Conservation (phyloP, 164 flowering plant genomes). For the Santalum album region DNA sequence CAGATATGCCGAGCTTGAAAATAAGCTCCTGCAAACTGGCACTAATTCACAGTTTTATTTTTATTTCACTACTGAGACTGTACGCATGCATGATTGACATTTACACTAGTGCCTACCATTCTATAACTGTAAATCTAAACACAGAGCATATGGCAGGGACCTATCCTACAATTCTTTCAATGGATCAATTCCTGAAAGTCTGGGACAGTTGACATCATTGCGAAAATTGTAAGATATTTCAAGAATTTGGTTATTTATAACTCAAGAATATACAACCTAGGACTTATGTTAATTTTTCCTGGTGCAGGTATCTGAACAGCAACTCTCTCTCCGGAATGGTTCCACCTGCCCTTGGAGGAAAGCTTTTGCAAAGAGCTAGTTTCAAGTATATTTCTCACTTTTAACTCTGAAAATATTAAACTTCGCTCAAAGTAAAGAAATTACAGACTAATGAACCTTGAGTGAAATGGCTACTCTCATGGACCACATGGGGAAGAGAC, state of each 20-base stretch:
- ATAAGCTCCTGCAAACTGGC: too few relatives aligned
- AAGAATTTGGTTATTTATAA: neutral
- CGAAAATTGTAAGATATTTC: slow-evolving; percentile 55
- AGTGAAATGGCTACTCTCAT: too few relatives aligned
- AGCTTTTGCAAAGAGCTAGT: slow-evolving; percentile 91
- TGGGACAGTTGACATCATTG: slow-evolving; percentile 69
- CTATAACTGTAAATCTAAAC: too few relatives aligned
- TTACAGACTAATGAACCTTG: too few relatives aligned
- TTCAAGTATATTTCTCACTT: slow-evolving; percentile 65
- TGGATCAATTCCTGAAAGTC: slow-evolving; percentile 90
- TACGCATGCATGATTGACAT: too few relatives aligned
- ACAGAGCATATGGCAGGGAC: slow-evolving; percentile 57
- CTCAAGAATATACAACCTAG: neutral
- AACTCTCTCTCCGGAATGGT: slow-evolving; percentile 82
- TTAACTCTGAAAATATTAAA: neutral
- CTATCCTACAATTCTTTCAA: slow-evolving; percentile 86
- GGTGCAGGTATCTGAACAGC: slow-evolving; percentile 81
- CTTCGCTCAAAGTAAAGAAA: too few relatives aligned
- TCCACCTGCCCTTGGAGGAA: slow-evolving; percentile 79
- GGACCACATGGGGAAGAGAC: too few relatives aligned
- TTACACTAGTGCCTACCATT: too few relatives aligned
- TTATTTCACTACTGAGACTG: too few relatives aligned
- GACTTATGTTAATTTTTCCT: slow-evolving; percentile 13
- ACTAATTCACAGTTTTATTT: too few relatives aligned
- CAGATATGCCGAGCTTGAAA: too few relatives aligned